Evolutionary conservation across 805 yeast genomes (phyloP).

Genomic region (Lipomyces chichibuensis): DNA sequence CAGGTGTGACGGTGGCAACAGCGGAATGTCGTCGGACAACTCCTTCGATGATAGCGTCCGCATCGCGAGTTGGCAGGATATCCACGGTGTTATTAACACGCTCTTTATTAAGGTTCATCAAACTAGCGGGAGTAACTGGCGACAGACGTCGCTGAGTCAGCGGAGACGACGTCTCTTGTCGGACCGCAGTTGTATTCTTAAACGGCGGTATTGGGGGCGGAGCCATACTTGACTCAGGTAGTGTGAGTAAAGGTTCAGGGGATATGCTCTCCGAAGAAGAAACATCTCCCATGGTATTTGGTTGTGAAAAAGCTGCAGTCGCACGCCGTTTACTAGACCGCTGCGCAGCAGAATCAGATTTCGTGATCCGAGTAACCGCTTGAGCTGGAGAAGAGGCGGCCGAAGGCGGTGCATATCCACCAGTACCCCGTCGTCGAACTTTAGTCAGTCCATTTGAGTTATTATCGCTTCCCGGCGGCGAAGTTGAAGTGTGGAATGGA

Average conservation of each 20-base stretch:
- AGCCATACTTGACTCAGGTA: slow-evolving; percentile 31
- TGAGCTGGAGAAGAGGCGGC: slow-evolving; percentile 10
- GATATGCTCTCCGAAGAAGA: slow-evolving; percentile 33
- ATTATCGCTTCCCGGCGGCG: slow-evolving; percentile 10
- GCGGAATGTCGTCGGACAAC: slow-evolving; percentile 36
- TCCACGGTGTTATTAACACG: slow-evolving; percentile 29
- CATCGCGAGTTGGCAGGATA: slow-evolving; percentile 34
- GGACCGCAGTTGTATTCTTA: slow-evolving; percentile 2
- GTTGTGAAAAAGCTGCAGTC: slow-evolving; percentile 19
- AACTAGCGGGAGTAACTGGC: slow-evolving; percentile 44
- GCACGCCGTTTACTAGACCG: slow-evolving; percentile 33
- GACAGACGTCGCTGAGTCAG: slow-evolving; percentile 23
- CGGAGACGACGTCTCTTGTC: background rate
- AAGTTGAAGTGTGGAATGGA: slow-evolving; percentile 14
- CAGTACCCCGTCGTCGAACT: slow-evolving; percentile 20
- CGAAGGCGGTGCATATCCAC: slow-evolving; percentile 3
- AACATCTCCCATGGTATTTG: slow-evolving; percentile 13
- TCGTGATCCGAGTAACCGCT: background rate
- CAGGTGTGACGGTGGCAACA: slow-evolving; percentile 29
- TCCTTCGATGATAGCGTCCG: slow-evolving; percentile 31
- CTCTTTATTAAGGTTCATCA: slow-evolving; percentile 39
- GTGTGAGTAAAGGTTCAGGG: slow-evolving; percentile 30
- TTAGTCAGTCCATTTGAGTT: background rate
- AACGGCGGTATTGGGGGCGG: slow-evolving; percentile 34
- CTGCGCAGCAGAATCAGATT: background rate